phyloP scores from a whole-genome alignment of 495 filamentous ascomycete species.

The Neurospora terricola region DNA sequence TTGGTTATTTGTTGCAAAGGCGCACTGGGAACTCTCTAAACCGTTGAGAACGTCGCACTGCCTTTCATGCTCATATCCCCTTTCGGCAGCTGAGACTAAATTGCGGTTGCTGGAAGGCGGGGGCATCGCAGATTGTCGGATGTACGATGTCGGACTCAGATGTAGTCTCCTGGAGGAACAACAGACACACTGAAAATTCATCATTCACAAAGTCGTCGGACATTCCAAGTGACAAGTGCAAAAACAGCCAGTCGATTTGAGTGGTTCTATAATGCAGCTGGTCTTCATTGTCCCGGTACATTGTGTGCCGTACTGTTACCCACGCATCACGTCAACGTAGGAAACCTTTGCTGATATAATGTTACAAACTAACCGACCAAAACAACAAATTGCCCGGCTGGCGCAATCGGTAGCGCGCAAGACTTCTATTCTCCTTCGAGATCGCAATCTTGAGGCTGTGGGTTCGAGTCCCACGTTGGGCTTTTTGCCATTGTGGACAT shows the following conservation, averaged over 20 bases:
- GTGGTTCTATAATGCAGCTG: too few species aligned
- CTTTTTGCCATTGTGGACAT: not conserved
- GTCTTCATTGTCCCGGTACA: too few species aligned
- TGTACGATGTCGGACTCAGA: too few species aligned
- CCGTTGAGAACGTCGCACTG: not conserved
- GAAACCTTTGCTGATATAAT: not conserved
- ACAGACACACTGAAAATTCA: too few species aligned
- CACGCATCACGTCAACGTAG: too few species aligned
- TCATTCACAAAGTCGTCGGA: too few species aligned
- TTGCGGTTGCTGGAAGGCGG: not conserved
- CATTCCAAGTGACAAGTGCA: too few species aligned
- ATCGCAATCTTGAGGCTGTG: not conserved
- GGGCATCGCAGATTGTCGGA: too few species aligned
- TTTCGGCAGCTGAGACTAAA: not conserved
- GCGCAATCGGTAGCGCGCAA: not conserved
- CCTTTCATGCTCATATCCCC: not conserved
- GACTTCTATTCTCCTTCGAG: not conserved
- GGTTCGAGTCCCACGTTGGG: not conserved
- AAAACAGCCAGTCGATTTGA: too few species aligned
- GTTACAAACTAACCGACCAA: not conserved
- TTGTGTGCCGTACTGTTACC: too few species aligned
- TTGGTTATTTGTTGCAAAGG: not conserved
- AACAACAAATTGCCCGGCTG: not conserved
- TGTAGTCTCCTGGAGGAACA: too few species aligned
- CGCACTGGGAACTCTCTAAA: not conserved